A percentile compares a stretch with the other conserved stretches of the same genome.
Evolutionary conservation across 176 grass and related monocot species (phyloP).

Genomic region (Ensete glaucum): DNA sequence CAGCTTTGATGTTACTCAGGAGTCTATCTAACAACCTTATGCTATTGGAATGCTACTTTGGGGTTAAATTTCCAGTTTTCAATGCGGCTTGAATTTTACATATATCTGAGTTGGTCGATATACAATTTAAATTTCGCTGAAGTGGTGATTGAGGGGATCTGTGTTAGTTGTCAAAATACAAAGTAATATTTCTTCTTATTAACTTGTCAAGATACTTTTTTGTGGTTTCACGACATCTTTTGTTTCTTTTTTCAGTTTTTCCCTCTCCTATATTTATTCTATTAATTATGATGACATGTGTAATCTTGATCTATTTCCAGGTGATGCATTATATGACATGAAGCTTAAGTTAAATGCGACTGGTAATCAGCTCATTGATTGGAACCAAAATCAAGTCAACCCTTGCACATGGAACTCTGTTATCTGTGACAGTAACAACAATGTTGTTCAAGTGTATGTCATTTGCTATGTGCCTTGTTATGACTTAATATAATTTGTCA

Average conservation of each 20-base stretch:
- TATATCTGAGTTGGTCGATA: too few relatives aligned
- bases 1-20: too few relatives aligned
- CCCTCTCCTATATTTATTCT: background rate
- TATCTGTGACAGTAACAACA: conserved; percentile 70
- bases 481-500: background rate
- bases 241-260: background rate
- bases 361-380: conserved; percentile 56
- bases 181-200: too few relatives aligned
- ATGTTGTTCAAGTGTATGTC: conserved; percentile 82
- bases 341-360: conserved; percentile 16
- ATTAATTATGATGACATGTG: background rate
- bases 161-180: too few relatives aligned
- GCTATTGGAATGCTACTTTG: background rate
- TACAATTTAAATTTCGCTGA: too few relatives aligned
- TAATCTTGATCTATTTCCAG: background rate
- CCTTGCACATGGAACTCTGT: conserved; percentile 55
- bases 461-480: conserved; percentile 14
- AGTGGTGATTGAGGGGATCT: too few relatives aligned
- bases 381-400: conserved; percentile 52
- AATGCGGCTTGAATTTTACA: too few relatives aligned
- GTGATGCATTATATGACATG: conserved; percentile 19
- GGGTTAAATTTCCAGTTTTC: too few relatives aligned
- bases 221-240: too few relatives aligned
- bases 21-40: too few relatives aligned
- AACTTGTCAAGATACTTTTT: background rate